A percentile compares a stretch with the other conserved stretches of the same genome.
Evolutionary conservation across 2,329 filamentous ascomycete genomes (phyloP).

Genomic region (Trichophyton verrucosum): DNA sequence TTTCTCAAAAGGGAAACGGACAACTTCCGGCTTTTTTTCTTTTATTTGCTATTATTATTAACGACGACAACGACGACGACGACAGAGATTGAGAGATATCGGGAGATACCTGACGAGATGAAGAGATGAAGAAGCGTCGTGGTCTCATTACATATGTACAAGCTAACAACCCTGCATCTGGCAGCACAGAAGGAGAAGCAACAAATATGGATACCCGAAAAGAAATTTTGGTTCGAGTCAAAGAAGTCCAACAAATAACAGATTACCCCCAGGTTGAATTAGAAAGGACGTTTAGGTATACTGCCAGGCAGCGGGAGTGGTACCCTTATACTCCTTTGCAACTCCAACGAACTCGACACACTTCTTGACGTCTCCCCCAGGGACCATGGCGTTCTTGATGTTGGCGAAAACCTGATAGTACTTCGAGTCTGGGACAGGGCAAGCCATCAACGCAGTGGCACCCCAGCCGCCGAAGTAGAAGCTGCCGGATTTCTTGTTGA

Average conservation of each 20-base stretch:
- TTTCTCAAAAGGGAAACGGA: not conserved
- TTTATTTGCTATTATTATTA: too few species aligned
- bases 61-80: too few species aligned
- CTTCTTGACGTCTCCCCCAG: slow-evolving; percentile 25
- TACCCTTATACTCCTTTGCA: slow-evolving; percentile 19
- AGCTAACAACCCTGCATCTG: not conserved
- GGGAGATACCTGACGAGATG: not conserved
- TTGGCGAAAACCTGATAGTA: slow-evolving; percentile 33
- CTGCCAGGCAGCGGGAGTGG: slow-evolving; percentile 27
- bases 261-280: too few species aligned
- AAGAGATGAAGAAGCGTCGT: not conserved
- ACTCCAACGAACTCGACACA: slow-evolving; percentile 31
- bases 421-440: slow-evolving; percentile 22
- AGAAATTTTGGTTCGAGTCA: not conserved
- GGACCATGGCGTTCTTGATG: slow-evolving; percentile 30
- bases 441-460: slow-evolving; percentile 33
- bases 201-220: not conserved
- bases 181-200: not conserved
- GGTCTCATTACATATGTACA: not conserved
- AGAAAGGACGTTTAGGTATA: slow-evolving; percentile 22
- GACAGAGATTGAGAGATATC: not conserved
- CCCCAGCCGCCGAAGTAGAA: slow-evolving; percentile 26
- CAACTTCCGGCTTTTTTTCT: not conserved
- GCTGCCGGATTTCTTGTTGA: slow-evolving; percentile 15
- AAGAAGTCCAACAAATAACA: not conserved